Base-by-base conservation (phyloP, 495 filamentous ascomycete species). In the Viridothelium virens region DNA sequence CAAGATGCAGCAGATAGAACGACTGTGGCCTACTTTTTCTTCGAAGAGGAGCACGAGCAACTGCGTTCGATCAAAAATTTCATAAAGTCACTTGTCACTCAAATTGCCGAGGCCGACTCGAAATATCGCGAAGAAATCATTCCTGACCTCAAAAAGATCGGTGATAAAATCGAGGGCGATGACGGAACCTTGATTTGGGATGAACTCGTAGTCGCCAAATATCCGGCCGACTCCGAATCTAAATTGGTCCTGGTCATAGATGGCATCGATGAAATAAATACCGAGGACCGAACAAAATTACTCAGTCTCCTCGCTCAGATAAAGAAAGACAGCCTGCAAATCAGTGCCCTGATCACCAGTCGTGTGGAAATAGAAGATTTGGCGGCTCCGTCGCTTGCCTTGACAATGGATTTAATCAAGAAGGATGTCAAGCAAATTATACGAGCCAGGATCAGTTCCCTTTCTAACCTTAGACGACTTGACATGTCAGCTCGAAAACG, bases 331-430 rank as follows among this genome's bases (percentile, higher is more conserved):
- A 59, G 14, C 36, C 31, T 59, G 9, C 53, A 59, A 14, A 59
- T 59, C 6, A 59, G 53, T 36, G 25, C 36, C 53, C 14, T 59
- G 53, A 59, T 59, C 4, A 59, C 53, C 25, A 59, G 53, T 31
- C 53, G 25, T 36, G 3, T 59, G 3, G 53, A n/a, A 5, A 18
- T 14, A 59, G 53, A 6, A 7, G 25, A 36, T 36, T 31, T 36
- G 31, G 53, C 33, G 14, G 25, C 53, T 4, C 53, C 53, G 4
- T 59, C 53, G 4, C 53, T 59, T 59, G n/a, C 25, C 31, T 31
- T 59, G n/a, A 59, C 53, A 31, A 59, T 59, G 53, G 53, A 59
- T 31, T 36, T 59, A 14, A n/a, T 59, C 31, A 59, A 59, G 53
- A 59, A 59, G 18, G 53, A 59, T 18, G 53, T 59, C 4, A 59